Evolutionary conservation across 148 eudicot genomes (phyloP).

Genomic region (Heliamphora exappendiculata): DNA sequence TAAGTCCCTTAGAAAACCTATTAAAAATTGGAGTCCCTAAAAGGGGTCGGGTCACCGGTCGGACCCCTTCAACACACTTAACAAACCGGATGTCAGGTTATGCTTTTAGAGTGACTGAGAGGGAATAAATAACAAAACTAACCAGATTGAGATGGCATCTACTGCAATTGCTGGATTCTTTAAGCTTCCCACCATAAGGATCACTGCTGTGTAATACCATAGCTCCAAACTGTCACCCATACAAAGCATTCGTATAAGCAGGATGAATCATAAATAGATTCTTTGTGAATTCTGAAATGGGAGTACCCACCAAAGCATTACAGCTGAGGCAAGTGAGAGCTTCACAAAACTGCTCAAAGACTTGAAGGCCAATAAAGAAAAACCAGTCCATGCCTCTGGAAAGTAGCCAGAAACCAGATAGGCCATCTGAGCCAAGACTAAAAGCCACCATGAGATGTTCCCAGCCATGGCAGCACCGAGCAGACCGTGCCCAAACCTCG

Average conservation of each 20-base stretch:
- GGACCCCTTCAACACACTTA: too few relatives aligned
- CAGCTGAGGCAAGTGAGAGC: constrained; percentile 34
- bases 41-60: too few relatives aligned
- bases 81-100: not conserved
- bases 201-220: constrained; percentile 42
- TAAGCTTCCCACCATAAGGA: constrained; percentile 52
- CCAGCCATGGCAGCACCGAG: constrained; percentile 44
- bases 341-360: constrained; percentile 27
- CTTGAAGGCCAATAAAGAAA: constrained; percentile 25
- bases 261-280: not conserved
- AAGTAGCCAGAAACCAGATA: constrained; percentile 32
- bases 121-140: not conserved
- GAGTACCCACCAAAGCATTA: constrained; percentile 34
- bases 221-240: constrained; percentile 41
- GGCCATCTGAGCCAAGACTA: constrained; percentile 23
- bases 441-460: constrained; percentile 38
- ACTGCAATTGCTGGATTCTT: constrained; percentile 43
- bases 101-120: not conserved
- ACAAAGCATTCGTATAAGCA: not conserved
- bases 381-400: constrained; percentile 39
- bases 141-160: constrained; percentile 50
- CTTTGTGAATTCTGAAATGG: not conserved
- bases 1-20: too few relatives aligned
- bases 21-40: too few relatives aligned
- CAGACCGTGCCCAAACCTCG: constrained; percentile 22